Percentiles rank a stretch among this genome's conserved stretches.
Conservation (phyloP, 805 yeast genomes). For the Maudiozyma saulgeensis region DNA sequence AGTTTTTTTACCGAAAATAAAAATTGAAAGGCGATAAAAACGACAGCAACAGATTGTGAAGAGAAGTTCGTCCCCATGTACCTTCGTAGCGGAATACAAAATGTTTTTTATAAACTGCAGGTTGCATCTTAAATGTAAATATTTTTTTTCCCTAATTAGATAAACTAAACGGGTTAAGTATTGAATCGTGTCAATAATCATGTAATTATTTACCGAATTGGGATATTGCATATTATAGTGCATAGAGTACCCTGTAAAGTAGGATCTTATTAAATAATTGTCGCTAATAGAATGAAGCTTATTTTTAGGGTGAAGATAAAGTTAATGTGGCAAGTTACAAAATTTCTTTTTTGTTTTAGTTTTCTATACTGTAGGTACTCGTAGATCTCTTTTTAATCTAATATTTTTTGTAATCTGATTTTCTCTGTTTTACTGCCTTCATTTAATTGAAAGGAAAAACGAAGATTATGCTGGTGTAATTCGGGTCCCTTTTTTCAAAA, state of each 20-base stretch:
- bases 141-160: not conserved
- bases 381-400: not conserved
- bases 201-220: not conserved
- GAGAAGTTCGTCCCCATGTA: too few species aligned
- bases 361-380: not conserved
- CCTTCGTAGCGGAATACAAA: not conserved
- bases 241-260: not conserved
- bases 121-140: not conserved
- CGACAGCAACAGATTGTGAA: too few species aligned
- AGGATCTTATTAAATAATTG: not conserved
- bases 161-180: conserved; percentile 1
- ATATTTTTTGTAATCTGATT: not conserved
- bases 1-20: too few species aligned
- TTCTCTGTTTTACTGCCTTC: not conserved
- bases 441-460: too few species aligned
- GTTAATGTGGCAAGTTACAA: not conserved
- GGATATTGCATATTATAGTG: not conserved
- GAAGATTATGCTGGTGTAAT: not conserved
- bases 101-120: not conserved
- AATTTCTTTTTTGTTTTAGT: not conserved
- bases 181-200: not conserved
- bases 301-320: not conserved
- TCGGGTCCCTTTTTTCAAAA: not conserved
- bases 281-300: not conserved
- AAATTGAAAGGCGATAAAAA: too few species aligned